Evolutionary conservation across 768 basidiomycete genomes (phyloP), one percentile per base, ranked within the genome.

Genomic region (Boletus speciosus): DNA sequence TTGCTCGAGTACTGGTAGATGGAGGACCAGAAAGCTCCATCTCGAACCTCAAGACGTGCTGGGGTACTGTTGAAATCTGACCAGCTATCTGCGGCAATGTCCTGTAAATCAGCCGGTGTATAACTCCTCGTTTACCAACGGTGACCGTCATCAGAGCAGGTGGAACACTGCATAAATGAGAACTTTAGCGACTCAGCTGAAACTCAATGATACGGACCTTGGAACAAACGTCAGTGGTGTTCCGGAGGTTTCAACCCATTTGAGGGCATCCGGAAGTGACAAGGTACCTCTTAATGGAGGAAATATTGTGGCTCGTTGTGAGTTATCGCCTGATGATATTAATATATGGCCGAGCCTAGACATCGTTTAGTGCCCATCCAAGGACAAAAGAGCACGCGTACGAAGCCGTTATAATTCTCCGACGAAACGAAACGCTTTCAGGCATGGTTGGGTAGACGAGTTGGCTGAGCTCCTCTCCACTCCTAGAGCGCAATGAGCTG

Each of bases 261-360:
- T 61, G 38, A 80, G 66, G 37, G 82, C 61, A 21, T 78, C 73
- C 14, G 67, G 60, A 52, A 82, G 71, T 25, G 73, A 57, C 41
- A 67, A 69, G 6, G 67, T 59, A 11, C 79, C 80, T 40, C 66
- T 62, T 14, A 85, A 60, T 10, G 83, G 84, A 27, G 83, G 78
- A 21, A 68, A 61, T 25, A 86, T 72, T 14, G 67, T 73, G 7
- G 67, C 57, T 35, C 66, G 72, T 47, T 72, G 68, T 37, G 68
- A 69, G 34, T 64, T 50, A n/a, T 70, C 60, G 8, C 66, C 52
- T 3, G 76, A 69, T 12, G 72, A 70, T 49, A 84, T 67, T n/a
- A 89, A 70, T 14, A 86, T 50, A 61, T 89, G 85, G 0, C 87
- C 87, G 35, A 82, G 64, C 32, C 86, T 89, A 48, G 41, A 41